Evolutionary conservation across 208 protist genomes (phyloP), one percentile per base, ranked within the genome.

Genomic region (Leishmania amazonensis): DNA sequence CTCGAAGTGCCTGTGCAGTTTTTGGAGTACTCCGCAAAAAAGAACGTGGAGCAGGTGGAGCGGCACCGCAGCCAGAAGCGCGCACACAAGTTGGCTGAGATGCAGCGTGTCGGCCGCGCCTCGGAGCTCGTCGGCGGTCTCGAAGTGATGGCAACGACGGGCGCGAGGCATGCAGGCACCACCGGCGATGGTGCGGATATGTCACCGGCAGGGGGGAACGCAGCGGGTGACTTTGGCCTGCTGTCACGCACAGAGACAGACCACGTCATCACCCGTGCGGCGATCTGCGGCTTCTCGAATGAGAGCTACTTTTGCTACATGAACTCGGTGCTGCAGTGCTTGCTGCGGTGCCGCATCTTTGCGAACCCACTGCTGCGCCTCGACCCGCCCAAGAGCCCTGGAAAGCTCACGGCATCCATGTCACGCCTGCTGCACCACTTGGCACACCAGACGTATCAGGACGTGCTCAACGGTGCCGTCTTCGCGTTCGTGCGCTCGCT

Each of bases 291-390:
- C 67, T 91, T 99, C 40, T 81, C 88, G 2, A 99, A 99, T 84
- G 81, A 88, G 51, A 93, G 94, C 73, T 99, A 98, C 83, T 99
- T 97, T 21, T 99, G 99, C 85, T 99, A 99, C 83, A 96, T 99
- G 87, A 99, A 99, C 88, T 94, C 95, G 3, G 94, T 97, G 2
- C 70, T 99, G 72, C 99, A 99, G 89, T 99, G 97, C 84, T 79
- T 99, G 53, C 89, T 95, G 73, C 89, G 91, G 47, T 97, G 94
- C 80, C 53, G 80, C 58, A 87, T 88, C 77, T 94, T 97, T 82
- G 85, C 81, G 8, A 73, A 78, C n/a, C 83, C 81, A 6, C 75
- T 96, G 67, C 78, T 95, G 75, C 57, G 67, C 11, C 77, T 88
- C 17, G 73, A 79, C 49, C n/a, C 38, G 2, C 49, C 53, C 9